phyloP scores from a whole-genome alignment of 257 asterid species.

The Craterostigma plantagineum region DNA sequence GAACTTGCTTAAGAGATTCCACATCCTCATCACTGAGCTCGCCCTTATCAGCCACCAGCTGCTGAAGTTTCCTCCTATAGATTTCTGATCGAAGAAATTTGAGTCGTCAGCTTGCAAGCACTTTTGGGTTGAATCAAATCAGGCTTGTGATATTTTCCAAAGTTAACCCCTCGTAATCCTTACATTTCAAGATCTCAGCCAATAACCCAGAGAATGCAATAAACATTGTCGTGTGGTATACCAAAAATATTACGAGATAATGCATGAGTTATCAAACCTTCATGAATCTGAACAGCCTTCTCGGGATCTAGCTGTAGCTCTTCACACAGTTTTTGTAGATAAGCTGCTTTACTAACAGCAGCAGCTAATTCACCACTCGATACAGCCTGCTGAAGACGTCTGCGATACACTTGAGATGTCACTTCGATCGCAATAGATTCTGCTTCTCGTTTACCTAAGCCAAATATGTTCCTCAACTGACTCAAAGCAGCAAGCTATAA shows the following conservation, averaged over 20 bases:
- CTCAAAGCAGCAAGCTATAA: conserved; percentile 64
- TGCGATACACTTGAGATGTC: conserved; percentile 67
- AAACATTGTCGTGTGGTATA: too few species aligned
- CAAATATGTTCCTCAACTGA: conserved; percentile 84
- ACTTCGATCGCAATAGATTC: conserved; percentile 64
- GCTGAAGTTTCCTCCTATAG: conserved; percentile 77
- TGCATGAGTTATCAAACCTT: conserved; percentile 24
- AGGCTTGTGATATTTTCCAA: too few species aligned
- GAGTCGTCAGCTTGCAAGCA: too few species aligned
- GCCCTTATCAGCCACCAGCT: conserved; percentile 51
- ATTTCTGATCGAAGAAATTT: conserved; percentile 27
- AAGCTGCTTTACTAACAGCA: conserved; percentile 85
- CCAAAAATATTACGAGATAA: neutral
- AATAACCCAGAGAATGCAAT: neutral
- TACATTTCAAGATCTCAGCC: too few species aligned
- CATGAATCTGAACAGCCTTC: conserved; percentile 80
- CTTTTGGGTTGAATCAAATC: too few species aligned
- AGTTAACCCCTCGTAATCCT: too few species aligned
- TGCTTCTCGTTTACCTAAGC: conserved; percentile 79
- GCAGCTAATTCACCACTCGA: conserved; percentile 61
- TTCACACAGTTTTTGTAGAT: conserved; percentile 87
- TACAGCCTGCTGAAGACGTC: conserved; percentile 82
- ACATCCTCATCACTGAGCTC: conserved; percentile 81
- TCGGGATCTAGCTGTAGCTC: conserved; percentile 81
- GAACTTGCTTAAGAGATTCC: conserved; percentile 64